phyloP scores from a whole-genome alignment of 164 flowering plant species.

The Paratinospora sagittata region DNA sequence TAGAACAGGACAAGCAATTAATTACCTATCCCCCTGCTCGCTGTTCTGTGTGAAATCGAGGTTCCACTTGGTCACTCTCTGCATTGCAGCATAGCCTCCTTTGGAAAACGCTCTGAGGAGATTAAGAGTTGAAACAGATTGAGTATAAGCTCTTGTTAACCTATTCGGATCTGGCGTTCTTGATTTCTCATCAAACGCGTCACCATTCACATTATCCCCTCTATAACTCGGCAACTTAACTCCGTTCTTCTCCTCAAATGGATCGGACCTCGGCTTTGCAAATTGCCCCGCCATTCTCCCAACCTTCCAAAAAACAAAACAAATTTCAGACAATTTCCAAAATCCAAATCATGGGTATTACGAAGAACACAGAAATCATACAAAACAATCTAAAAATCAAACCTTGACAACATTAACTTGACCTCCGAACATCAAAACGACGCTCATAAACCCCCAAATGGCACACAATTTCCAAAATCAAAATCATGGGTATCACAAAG shows the following conservation, averaged over 20 bases:
- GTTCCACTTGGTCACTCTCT: conserved; percentile 26
- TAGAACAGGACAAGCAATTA: too few species aligned
- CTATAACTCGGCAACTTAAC: conserved; percentile 25
- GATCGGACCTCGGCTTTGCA: conserved; percentile 26
- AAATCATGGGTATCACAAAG: too few species aligned
- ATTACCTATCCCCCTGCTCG: conserved; percentile 30
- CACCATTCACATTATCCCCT: conserved; percentile 29
- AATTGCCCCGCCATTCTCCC: conserved; percentile 32
- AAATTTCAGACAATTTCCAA: not conserved
- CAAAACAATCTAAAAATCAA: too few species aligned
- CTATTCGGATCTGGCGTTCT: conserved; percentile 25
- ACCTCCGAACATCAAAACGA: too few species aligned
- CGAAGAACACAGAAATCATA: too few species aligned
- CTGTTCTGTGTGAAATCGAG: conserved; percentile 23
- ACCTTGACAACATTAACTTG: too few species aligned
- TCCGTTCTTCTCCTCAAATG: conserved; percentile 25
- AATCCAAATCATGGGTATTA: not conserved
- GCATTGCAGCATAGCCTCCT: conserved; percentile 31
- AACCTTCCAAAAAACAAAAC: conserved; percentile 13
- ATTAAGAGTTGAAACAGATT: conserved; percentile 20
- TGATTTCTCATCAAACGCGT: conserved; percentile 23
- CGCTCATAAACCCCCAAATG: too few species aligned
- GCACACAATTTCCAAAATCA: too few species aligned
- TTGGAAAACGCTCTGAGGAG: conserved; percentile 27
- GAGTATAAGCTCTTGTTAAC: conserved; percentile 20